phyloP scores from a whole-genome alignment of 2,329 filamentous ascomycete species.

The Dactylellina cionopaga region DNA sequence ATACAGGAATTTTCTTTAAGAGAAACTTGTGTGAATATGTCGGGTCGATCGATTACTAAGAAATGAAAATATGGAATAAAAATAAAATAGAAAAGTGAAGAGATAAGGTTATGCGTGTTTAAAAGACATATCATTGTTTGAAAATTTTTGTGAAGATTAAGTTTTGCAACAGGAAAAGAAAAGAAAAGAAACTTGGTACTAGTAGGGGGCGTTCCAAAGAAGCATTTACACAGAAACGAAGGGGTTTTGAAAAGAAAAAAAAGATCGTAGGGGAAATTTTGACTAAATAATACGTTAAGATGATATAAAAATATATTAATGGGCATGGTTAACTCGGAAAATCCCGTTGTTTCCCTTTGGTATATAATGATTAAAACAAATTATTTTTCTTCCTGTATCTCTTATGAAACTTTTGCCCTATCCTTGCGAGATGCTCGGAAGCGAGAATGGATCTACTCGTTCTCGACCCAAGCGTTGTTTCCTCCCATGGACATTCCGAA shows the following conservation, averaged over 20 bases:
- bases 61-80: neutral
- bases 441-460: constrained; percentile 27
- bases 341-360: constrained; percentile 38
- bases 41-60: too few species aligned
- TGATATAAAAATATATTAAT: constrained; percentile 34
- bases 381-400: constrained; percentile 48
- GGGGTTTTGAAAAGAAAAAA: constrained; percentile 11
- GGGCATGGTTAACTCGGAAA: constrained; percentile 50
- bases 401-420: constrained; percentile 8
- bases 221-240: constrained; percentile 53
- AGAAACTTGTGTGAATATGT: too few species aligned
- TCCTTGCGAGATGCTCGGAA: neutral
- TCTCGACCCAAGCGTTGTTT: constrained; percentile 45
- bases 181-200: constrained; percentile 32
- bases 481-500: constrained; percentile 58
- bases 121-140: constrained; percentile 26
- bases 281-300: constrained; percentile 46
- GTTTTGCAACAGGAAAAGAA: constrained; percentile 13
- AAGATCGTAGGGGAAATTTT: constrained; percentile 28
- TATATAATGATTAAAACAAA: constrained; percentile 37
- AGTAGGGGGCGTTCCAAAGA: constrained; percentile 5
- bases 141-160: constrained; percentile 4
- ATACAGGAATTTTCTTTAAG: neutral
- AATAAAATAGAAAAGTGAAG: neutral
- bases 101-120: neutral